These are phyloP conservation scores for Parasarocladium wereldwijsianum DNA, from an alignment of 2,329 filamentous ascomycete species.

Conservation along the genomic window DNA sequence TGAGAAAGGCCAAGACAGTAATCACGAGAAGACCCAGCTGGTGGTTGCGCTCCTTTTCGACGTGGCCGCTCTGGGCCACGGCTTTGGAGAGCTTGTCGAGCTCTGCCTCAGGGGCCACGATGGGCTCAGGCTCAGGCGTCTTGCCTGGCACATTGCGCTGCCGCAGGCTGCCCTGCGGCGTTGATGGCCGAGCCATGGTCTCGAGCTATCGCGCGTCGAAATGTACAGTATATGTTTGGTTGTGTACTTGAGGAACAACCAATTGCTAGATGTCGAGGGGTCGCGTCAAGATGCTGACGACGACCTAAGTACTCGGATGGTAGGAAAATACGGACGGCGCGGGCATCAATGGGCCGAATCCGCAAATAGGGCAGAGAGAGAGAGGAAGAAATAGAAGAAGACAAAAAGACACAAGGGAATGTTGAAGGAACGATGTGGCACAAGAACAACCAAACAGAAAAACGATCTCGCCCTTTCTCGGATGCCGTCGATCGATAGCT, in stretches of 20 bases:
- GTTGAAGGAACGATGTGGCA: neutral
- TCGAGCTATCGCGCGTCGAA: conserved; percentile 5
- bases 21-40: conserved; percentile 62
- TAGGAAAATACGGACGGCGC: neutral
- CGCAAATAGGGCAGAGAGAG: conserved; percentile 1
- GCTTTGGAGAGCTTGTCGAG: conserved; percentile 33
- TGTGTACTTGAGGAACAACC: neutral
- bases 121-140: conserved; percentile 24
- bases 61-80: conserved; percentile 16
- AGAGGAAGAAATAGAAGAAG: conserved; percentile 1
- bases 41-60: conserved; percentile 65
- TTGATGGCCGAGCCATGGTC: conserved; percentile 32
- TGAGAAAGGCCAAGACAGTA: conserved; percentile 74
- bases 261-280: too few relatives aligned
- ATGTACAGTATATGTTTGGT: neutral
- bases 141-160: conserved; percentile 40
- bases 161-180: conserved; percentile 43
- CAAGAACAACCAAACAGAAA: neutral
- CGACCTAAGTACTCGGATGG: neutral
- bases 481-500: too few relatives aligned
- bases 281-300: neutral
- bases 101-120: conserved; percentile 27
- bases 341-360: neutral
- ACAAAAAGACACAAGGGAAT: conserved; percentile 3
- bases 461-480: neutral